Evolutionary conservation across 2,329 filamentous ascomycete genomes (phyloP), one percentile per base, ranked within the genome.

Genomic region (Zymoseptoria crescenta): DNA sequence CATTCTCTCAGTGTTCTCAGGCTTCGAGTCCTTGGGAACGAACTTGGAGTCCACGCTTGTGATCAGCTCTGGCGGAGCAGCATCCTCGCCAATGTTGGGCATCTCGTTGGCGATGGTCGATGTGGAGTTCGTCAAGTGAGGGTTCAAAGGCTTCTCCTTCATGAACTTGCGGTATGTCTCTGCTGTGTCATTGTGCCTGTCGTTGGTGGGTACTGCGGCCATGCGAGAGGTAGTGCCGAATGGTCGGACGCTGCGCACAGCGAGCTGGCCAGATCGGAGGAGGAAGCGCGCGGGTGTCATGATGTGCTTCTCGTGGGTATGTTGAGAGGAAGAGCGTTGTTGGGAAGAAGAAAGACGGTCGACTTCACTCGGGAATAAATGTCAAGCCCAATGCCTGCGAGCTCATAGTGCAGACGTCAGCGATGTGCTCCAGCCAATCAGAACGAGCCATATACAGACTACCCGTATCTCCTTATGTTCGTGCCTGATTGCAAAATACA

Each of bases 1-100:
- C 81, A 86, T 86, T 61, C 81, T 77, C 70, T 86, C 80, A 8
- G 84, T 84, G 69, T 84, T 86, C 67, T 85, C 81, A 0, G 83
- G 82, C 54, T 81, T 77, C 1, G 81, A 78, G 70, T 87, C 84
- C 66, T 82, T 82, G 50, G 83, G 83, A 8, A 74, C 72, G 69
- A 82, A 86, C 54, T 81, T 75, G 16, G 76, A 74, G 65, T 86
- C 81, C 56, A 80, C 79, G 20, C 79, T 80, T 65, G 77, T 80
- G 64, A 87, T 72, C 61, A 87, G 69, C 71, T 87, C 85, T 2
- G 85, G 84, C 8, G 84, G 84, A 27, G 81, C 69, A 13, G 77
- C 77, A 63, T 82, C 78, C 56, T 77, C 75, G 60, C 84, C 85
- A 27, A 85, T 77, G 48, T 75, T 80, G 24, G 83, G 83, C 76